phyloP scores from a whole-genome alignment of 2,329 filamentous ascomycete genomes.

The Cytospora mali region DNA sequence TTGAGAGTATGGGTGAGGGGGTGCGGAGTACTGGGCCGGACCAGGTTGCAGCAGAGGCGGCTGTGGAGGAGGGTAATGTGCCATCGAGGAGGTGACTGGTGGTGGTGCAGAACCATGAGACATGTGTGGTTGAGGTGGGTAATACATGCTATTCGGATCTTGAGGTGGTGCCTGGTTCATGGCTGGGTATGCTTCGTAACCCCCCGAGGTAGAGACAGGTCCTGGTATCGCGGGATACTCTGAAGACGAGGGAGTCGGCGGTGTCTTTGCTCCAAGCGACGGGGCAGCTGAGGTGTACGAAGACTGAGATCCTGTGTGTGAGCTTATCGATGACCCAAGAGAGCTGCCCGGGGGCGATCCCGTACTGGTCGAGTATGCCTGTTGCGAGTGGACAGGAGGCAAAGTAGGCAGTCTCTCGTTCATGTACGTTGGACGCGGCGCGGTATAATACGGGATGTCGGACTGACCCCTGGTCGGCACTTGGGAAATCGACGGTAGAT shows the following conservation, averaged over 20 bases:
- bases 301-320: constrained; percentile 55
- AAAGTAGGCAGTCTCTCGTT: constrained; percentile 74
- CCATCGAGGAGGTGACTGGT: constrained; percentile 73
- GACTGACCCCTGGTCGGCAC: constrained; percentile 77
- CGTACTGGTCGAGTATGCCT: constrained; percentile 70
- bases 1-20: constrained; percentile 58
- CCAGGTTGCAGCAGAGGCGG: constrained; percentile 74
- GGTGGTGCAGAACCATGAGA: constrained; percentile 74
- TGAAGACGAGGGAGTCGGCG: constrained; percentile 69
- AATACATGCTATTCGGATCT: constrained; percentile 71
- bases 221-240: constrained; percentile 49
- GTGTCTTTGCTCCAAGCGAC: constrained; percentile 70
- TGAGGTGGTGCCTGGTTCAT: constrained; percentile 79
- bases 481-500: constrained; percentile 85
- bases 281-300: constrained; percentile 58
- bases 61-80: constrained; percentile 80
- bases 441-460: constrained; percentile 72
- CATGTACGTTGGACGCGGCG: constrained; percentile 67
- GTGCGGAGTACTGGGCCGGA: constrained; percentile 68
- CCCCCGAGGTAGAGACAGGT: constrained; percentile 32
- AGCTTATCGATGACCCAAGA: constrained; percentile 62
- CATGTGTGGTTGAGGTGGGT: constrained; percentile 70
- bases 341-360: constrained; percentile 78
- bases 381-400: constrained; percentile 68
- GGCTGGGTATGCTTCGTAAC: constrained; percentile 51